Evolutionary conservation across 805 yeast genomes (phyloP).

Genomic region (Metschnikowia anglica): DNA sequence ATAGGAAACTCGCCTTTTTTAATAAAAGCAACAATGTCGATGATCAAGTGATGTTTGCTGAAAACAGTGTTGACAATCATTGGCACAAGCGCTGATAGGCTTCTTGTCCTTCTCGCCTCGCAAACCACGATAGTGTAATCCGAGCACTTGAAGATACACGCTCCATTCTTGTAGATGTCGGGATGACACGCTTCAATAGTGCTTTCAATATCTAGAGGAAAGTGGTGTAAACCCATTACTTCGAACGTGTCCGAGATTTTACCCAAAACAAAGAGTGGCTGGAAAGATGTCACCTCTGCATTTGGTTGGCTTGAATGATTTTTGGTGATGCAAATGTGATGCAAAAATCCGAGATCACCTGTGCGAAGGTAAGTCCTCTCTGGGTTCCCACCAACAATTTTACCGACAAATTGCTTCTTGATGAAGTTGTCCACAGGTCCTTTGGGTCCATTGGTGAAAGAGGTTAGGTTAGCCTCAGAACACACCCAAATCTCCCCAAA

Average conservation of each 20-base stretch:
- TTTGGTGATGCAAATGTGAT: constrained; percentile 56
- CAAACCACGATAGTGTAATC: constrained; percentile 75
- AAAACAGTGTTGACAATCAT: constrained; percentile 76
- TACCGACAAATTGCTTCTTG: constrained; percentile 56
- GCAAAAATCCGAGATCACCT: constrained; percentile 92
- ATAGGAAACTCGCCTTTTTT: constrained; percentile 61
- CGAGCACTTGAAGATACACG: constrained; percentile 78
- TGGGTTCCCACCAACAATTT: constrained; percentile 61
- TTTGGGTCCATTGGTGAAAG: constrained; percentile 55
- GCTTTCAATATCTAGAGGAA: constrained; percentile 77
- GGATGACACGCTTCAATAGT: constrained; percentile 49
- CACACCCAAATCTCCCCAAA: constrained; percentile 97
- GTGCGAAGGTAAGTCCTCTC: constrained; percentile 74
- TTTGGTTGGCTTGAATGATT: constrained; percentile 34
- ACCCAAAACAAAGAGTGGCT: constrained; percentile 82
- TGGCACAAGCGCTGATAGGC: constrained; percentile 75
- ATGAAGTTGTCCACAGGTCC: constrained; percentile 53
- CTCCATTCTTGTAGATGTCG: constrained; percentile 55
- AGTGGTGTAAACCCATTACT: constrained; percentile 85
- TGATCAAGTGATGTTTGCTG: constrained; percentile 74
- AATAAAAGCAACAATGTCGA: constrained; percentile 83
- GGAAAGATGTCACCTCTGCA: constrained; percentile 45
- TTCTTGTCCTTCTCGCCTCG: constrained; percentile 52
- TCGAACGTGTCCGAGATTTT: constrained; percentile 85
- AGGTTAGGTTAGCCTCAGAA: constrained; percentile 75